These are phyloP conservation scores for Paramecium sonneborni DNA, from an alignment of 73 alveolate species.

Conservation along the genomic window DNA sequence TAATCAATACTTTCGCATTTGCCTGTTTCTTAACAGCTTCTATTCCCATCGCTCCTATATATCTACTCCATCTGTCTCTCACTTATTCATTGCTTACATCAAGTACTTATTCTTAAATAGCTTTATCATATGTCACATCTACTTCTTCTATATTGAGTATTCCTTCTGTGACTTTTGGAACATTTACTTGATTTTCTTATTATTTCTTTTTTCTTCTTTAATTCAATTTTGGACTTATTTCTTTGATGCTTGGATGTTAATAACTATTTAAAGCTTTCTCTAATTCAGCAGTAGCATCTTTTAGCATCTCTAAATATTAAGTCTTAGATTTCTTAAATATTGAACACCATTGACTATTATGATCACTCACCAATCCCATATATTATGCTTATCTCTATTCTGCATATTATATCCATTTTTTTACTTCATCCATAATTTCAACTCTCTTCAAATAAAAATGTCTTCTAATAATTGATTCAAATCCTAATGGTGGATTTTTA, in stretches of 20 bases:
- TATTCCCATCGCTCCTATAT: slow-evolving; percentile 98
- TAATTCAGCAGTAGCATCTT: slow-evolving; percentile 70
- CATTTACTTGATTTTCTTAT: slow-evolving; percentile 68
- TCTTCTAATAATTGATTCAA: slow-evolving; percentile 81
- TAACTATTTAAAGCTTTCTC: slow-evolving; percentile 74
- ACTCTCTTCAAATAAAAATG: slow-evolving; percentile 82
- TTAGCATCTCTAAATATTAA: slow-evolving; percentile 71
- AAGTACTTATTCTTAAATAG: slow-evolving; percentile 67
- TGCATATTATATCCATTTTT: slow-evolving; percentile 79
- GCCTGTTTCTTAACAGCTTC: slow-evolving; percentile 97
- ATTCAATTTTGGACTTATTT: slow-evolving; percentile 7
- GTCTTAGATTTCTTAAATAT: slow-evolving; percentile 75
- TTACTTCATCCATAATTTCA: slow-evolving; percentile 79
- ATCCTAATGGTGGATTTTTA: slow-evolving; percentile 94
- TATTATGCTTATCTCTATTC: slow-evolving; percentile 81
- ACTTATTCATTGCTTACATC: slow-evolving; percentile 89
- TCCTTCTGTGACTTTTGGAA: slow-evolving; percentile 61
- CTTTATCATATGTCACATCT: slow-evolving; percentile 84
- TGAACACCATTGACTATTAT: slow-evolving; percentile 88
- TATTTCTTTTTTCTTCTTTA: slow-evolving; percentile 48
- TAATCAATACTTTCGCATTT: slow-evolving; percentile 77
- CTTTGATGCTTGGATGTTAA: slow-evolving; percentile 63
- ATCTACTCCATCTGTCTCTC: slow-evolving; percentile 96
- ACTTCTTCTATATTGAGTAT: slow-evolving; percentile 82
- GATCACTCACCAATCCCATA: slow-evolving; percentile 90